Evolutionary conservation across 2,329 filamentous ascomycete genomes (phyloP), one percentile per base, ranked within the genome.

Genomic region (Beauveria brongniartii): DNA sequence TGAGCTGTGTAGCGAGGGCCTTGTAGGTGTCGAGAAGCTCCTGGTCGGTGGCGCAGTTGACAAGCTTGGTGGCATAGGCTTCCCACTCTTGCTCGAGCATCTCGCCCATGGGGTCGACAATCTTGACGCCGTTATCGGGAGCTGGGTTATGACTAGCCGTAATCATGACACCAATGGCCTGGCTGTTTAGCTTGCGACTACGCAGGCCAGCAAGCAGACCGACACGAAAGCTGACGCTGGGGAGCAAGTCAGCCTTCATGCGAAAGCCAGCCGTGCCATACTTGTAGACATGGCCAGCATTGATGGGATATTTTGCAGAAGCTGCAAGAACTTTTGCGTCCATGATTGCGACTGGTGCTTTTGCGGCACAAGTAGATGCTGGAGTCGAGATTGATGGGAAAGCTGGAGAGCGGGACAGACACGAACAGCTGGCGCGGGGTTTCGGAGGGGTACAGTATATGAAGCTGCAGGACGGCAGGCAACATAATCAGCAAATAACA

Each of bases 11-110:
- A 65, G 90, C 86, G 61, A 97, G 82, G 64, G 86, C 81, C 68
- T 87, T 82, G 80, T 95, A 97, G 67, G 87, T 84, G 50, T 90
- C 82, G 63, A 85, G 83, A 44, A 97, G 85, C 55, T 86, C 83
- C 65, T 91, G 83, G 69, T 96, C 88, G 63, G 83, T 84, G 20
- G 85, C 77, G 64, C 89, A 87, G 75, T 99, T 99, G 71, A 96
- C 92, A 64, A 99, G 86, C 69, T 83, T 83, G 41, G 94, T 97
- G 59, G 92, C 92, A 73, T 92, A 88, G 43, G 81, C 80, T 77
- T 99, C 94, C 94, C 94, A 99, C 63, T 93, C 90, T 74, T 92
- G 88, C 83, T 95, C 91, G 55, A 96, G 83, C 94, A 97, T 97
- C 75, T 97, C 94, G 66, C 94, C 93, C 87, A 96, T 89, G 14